These are phyloP conservation scores for Candida coleopterorum DNA, from an alignment of 805 yeast species.

Conservation along the genomic window DNA sequence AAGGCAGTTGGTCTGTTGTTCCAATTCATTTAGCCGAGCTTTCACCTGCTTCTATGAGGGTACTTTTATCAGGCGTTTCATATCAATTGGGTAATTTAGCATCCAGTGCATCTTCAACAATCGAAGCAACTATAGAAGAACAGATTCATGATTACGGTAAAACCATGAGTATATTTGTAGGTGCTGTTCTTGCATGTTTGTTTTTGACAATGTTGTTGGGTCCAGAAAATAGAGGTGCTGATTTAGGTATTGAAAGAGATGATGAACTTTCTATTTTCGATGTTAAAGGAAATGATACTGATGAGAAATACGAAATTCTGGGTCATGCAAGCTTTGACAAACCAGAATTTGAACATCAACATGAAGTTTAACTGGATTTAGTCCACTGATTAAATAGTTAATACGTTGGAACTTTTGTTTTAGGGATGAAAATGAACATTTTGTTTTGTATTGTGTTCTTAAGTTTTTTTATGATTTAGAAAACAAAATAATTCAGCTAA, in stretches of 20 bases:
- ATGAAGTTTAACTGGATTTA: too few species aligned
- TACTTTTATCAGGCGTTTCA: slow-evolving; percentile 56
- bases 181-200: slow-evolving; percentile 54
- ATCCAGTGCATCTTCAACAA: slow-evolving; percentile 66
- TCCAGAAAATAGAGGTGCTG: slow-evolving; percentile 46
- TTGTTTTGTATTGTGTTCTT: too few species aligned
- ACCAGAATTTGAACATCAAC: slow-evolving; percentile 2
- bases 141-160: slow-evolving; percentile 54
- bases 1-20: slow-evolving; percentile 72
- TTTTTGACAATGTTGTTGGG: slow-evolving; percentile 50
- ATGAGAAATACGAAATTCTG: neutral
- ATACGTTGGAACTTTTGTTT: too few species aligned
- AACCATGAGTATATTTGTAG: slow-evolving; percentile 65
- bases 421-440: too few species aligned
- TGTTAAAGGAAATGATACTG: slow-evolving; percentile 6
- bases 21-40: slow-evolving; percentile 65
- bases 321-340: slow-evolving; percentile 2
- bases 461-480: too few species aligned
- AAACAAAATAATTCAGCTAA: too few species aligned
- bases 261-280: slow-evolving; percentile 7
- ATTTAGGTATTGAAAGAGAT: slow-evolving; percentile 16
- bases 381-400: too few species aligned
- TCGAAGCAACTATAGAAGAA: slow-evolving; percentile 59
- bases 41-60: slow-evolving; percentile 47
- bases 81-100: slow-evolving; percentile 74